These are phyloP conservation scores for Syzygium jambos DNA, from an alignment of 345 rosid species.

Conservation along the genomic window DNA sequence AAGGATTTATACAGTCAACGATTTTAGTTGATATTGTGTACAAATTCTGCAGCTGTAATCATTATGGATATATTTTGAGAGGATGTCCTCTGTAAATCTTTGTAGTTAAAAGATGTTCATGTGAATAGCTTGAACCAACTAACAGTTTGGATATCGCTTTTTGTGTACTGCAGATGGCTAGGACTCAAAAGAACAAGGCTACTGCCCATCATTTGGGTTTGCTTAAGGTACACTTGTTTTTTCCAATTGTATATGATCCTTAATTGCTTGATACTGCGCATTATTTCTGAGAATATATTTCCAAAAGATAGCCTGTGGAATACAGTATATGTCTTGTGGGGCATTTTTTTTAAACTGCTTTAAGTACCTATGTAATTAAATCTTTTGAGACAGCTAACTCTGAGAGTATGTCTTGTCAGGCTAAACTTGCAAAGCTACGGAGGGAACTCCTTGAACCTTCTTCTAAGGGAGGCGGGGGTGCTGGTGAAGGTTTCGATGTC, in stretches of 20 bases:
- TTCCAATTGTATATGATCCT: background rate
- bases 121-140: background rate
- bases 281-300: background rate
- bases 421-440: conserved; percentile 89
- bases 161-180: conserved; percentile 67
- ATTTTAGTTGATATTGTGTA: background rate
- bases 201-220: conserved; percentile 94
- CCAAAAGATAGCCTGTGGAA: background rate
- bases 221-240: conserved; percentile 55
- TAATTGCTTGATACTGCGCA: background rate
- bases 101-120: background rate
- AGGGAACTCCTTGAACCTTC: conserved; percentile 92
- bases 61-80: background rate
- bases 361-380: background rate
- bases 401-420: conserved; percentile 23
- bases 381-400: background rate
- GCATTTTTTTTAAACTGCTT: background rate
- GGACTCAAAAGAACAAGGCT: conserved; percentile 97
- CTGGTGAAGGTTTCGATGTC: conserved; percentile 97
- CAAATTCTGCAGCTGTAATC: background rate
- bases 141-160: background rate
- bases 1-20: background rate
- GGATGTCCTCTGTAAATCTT: background rate
- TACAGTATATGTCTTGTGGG: background rate
- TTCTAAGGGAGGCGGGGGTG: conserved; percentile 81